phyloP scores from a whole-genome alignment of 331 rosid species.

The Acacia concinna region DNA sequence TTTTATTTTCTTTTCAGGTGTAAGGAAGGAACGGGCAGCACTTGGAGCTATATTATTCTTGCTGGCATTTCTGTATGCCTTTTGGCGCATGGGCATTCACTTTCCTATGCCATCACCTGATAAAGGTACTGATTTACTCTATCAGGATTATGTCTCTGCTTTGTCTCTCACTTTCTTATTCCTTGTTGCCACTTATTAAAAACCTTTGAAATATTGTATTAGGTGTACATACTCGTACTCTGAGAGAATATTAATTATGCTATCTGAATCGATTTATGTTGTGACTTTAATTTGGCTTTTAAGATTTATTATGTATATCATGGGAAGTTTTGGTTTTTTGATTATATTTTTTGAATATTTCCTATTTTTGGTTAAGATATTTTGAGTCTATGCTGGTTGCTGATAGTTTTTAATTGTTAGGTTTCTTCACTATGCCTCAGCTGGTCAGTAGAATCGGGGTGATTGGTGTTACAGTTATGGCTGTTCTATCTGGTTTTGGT shows the following conservation, averaged over 20 bases:
- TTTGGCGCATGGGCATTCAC: constrained; percentile 99
- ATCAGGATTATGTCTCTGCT: neutral
- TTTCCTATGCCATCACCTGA: constrained; percentile 96
- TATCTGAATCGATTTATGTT: neutral
- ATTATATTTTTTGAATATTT: neutral
- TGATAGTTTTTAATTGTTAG: constrained; percentile 29
- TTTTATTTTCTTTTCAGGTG: constrained; percentile 34
- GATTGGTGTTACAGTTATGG: constrained; percentile 95
- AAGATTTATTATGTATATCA: neutral
- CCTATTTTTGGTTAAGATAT: neutral
- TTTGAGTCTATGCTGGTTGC: neutral
- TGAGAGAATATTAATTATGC: neutral
- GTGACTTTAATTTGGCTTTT: neutral
- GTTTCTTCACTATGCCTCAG: constrained; percentile 94
- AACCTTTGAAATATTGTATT: neutral
- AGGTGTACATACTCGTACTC: neutral
- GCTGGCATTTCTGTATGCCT: constrained; percentile 81
- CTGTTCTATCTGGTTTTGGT: constrained; percentile 93
- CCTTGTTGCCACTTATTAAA: neutral
- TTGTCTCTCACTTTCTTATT: neutral
- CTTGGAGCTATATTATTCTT: constrained; percentile 74
- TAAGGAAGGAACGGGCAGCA: constrained; percentile 79
- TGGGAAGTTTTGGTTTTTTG: neutral
- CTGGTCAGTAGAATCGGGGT: constrained; percentile 96
- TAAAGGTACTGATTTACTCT: constrained; percentile 44